These are phyloP conservation scores for Chalaropsis thielavioides DNA, from an alignment of 2,329 filamentous ascomycete species.

Conservation along the genomic window DNA sequence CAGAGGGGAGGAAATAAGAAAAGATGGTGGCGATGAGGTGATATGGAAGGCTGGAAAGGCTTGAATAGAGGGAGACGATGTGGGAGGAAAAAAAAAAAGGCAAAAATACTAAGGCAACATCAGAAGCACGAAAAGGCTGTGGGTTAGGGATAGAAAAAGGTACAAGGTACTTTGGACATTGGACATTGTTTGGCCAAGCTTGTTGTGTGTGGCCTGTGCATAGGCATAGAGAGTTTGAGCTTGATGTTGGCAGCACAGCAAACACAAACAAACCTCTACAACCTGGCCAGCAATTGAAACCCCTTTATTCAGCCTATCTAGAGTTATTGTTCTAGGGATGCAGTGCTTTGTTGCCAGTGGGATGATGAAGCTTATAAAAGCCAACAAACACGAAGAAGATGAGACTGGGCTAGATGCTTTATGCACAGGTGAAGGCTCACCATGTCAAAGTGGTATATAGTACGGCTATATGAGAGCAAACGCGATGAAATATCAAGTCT, in stretches of 20 bases:
- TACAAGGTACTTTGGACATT: constrained; percentile 6
- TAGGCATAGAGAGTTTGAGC: neutral
- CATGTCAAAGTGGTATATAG: neutral
- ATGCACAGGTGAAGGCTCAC: neutral
- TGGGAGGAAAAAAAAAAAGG: neutral
- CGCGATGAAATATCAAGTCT: too few species aligned
- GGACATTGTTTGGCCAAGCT: constrained; percentile 3
- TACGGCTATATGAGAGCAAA: too few species aligned
- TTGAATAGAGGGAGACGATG: neutral
- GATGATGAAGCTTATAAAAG: neutral
- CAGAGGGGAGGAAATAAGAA: neutral
- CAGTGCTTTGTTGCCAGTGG: neutral
- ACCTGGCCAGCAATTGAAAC: neutral
- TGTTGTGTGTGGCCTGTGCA: neutral
- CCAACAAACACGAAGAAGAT: neutral
- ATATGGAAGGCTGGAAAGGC: neutral
- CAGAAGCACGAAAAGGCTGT: constrained; percentile 5
- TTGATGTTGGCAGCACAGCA: neutral
- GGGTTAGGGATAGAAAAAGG: constrained; percentile 7
- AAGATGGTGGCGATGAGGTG: constrained; percentile 7
- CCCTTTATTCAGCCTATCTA: neutral
- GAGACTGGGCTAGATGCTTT: neutral
- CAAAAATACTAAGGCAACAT: neutral
- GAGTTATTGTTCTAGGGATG: neutral
- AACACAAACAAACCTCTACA: neutral